Evolutionary conservation across 441 rosid genomes (phyloP).

Genomic region (Hura crepitans): DNA sequence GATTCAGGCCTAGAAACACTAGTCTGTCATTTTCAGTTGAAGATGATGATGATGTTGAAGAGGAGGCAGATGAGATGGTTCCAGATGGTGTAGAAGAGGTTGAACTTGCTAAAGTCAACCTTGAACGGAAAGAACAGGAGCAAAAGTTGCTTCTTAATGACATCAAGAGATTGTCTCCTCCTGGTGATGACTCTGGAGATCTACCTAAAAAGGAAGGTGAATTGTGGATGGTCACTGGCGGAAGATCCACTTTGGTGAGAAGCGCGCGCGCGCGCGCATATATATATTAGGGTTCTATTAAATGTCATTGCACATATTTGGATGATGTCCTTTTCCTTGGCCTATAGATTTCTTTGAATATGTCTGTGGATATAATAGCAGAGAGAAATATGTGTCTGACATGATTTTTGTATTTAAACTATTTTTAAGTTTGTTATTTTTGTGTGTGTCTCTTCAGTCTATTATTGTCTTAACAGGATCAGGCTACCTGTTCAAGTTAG

Average conservation of each 20-base stretch:
- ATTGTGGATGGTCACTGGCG: conserved; percentile 80
- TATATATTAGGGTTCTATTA: background rate
- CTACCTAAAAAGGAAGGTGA: conserved; percentile 46
- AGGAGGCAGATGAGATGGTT: conserved; percentile 97
- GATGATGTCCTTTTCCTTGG: background rate
- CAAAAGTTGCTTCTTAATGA: conserved; percentile 76
- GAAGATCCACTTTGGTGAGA: conserved; percentile 71
- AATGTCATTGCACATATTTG: background rate
- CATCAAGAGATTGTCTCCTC: conserved; percentile 66
- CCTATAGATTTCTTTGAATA: background rate
- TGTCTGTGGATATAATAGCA: background rate
- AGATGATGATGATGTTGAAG: conserved; percentile 96
- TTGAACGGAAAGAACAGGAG: conserved; percentile 74
- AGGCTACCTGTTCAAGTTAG: background rate
- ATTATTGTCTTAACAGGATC: background rate
- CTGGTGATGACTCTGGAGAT: conserved; percentile 53
- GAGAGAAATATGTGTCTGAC: background rate
- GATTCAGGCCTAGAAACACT: conserved; percentile 86
- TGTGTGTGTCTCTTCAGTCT: background rate
- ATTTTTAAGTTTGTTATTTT: too few species aligned
- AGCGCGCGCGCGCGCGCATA: too few species aligned
- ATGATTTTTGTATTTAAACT: conserved; percentile 7
- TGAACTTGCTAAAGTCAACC: conserved; percentile 84
- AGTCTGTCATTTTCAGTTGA: conserved; percentile 84
- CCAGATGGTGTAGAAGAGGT: conserved; percentile 99